Conservation (phyloP, 495 filamentous ascomycete genomes). For the Penicillium verhagenii region DNA sequence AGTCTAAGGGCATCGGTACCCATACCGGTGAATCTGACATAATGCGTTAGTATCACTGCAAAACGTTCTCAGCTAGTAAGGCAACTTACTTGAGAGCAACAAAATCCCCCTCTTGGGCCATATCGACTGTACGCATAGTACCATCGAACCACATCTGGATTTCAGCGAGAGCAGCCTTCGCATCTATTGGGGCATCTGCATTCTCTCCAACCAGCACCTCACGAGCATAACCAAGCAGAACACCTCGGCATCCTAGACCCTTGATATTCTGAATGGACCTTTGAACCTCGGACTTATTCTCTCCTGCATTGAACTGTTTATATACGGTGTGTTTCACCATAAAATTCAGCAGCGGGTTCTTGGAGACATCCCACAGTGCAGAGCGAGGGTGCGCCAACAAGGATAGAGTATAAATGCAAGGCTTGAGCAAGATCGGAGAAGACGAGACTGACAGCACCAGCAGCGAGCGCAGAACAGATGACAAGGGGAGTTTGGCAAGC, state of each 20-base stretch:
- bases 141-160: slow-evolving; percentile 72
- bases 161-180: slow-evolving; percentile 50
- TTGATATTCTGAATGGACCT: slow-evolving; percentile 44
- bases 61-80: too few relatives aligned
- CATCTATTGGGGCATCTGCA: slow-evolving; percentile 31
- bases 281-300: slow-evolving; percentile 48
- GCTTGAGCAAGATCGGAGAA: slow-evolving; percentile 67
- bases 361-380: slow-evolving; percentile 45
- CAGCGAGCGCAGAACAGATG: slow-evolving; percentile 73
- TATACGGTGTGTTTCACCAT: slow-evolving; percentile 50
- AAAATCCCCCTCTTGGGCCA: slow-evolving; percentile 75
- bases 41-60: slow-evolving; percentile 11
- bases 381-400: slow-evolving; percentile 67
- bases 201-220: slow-evolving; percentile 44
- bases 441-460: slow-evolving; percentile 78
- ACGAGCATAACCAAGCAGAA: slow-evolving; percentile 49
- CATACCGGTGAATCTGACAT: slow-evolving; percentile 76
- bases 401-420: slow-evolving; percentile 67
- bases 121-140: slow-evolving; percentile 71
- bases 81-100: slow-evolving; percentile 80
- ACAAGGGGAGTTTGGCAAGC: slow-evolving; percentile 70
- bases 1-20: slow-evolving; percentile 69
- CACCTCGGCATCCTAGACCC: slow-evolving; percentile 43
- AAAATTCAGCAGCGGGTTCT: slow-evolving; percentile 44
- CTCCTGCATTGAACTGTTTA: slow-evolving; percentile 52